Percentiles rank a stretch among this genome's conserved stretches.
phyloP scores from a whole-genome alignment of 352 stramenopile species.

The Phytophthora kernoviae region DNA sequence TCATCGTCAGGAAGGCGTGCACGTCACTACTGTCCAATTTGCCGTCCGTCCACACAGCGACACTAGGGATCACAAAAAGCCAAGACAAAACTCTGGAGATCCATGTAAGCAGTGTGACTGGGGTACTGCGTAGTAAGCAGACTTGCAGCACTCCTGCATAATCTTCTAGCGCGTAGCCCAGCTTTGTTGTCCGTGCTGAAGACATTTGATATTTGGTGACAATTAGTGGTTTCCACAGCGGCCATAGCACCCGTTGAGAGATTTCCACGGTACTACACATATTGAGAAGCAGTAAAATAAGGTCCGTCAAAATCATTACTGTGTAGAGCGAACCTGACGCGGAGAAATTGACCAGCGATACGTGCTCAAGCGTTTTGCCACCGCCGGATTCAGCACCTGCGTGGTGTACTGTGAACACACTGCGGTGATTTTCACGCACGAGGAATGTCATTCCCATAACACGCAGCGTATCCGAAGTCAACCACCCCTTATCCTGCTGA shows the following conservation, averaged over 20 bases:
- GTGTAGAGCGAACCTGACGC: slow-evolving; percentile 53
- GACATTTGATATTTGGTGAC: slow-evolving; percentile 21
- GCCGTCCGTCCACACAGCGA: slow-evolving; percentile 33
- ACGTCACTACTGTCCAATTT: slow-evolving; percentile 21
- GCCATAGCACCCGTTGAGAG: slow-evolving; percentile 31
- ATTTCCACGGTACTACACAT: slow-evolving; percentile 41
- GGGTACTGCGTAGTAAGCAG: slow-evolving; percentile 44
- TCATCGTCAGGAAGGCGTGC: slow-evolving; percentile 43
- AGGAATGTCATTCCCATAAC: slow-evolving; percentile 44
- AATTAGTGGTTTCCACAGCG: slow-evolving; percentile 31
- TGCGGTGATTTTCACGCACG: slow-evolving; percentile 35
- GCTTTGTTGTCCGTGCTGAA: slow-evolving; percentile 31
- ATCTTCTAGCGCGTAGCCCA: slow-evolving; percentile 35
- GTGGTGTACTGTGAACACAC: slow-evolving; percentile 23
- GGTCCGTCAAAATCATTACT: slow-evolving; percentile 44
- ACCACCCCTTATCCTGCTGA: slow-evolving; percentile 30
- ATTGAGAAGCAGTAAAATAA: slow-evolving; percentile 41
- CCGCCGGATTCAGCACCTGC: slow-evolving; percentile 3
- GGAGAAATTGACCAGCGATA: slow-evolving; percentile 43
- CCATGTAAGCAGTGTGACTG: slow-evolving; percentile 37
- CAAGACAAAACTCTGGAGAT: slow-evolving; percentile 53
- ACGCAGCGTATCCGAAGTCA: slow-evolving; percentile 28
- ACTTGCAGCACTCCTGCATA: slow-evolving; percentile 41
- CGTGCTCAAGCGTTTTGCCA: slow-evolving; percentile 31
- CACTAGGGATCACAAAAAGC: slow-evolving; percentile 48